Percentiles rank a stretch among this genome's conserved stretches.
phyloP scores from a whole-genome alignment of 768 basidiomycete genomes.

The Trametes maxima region DNA sequence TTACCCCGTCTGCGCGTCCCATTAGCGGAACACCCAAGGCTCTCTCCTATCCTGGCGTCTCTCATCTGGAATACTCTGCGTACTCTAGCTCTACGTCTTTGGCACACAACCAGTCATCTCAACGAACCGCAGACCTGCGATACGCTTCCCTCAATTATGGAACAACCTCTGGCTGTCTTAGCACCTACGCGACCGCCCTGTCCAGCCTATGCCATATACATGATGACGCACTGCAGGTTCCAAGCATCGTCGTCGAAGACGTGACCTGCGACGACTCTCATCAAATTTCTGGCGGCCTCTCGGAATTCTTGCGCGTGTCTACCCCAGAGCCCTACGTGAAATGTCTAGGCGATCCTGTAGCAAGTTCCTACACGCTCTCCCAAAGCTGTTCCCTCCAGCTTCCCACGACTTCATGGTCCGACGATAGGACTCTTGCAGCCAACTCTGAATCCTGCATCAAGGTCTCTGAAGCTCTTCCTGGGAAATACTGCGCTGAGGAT shows the following conservation, averaged over 20 bases:
- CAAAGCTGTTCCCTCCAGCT: not conserved
- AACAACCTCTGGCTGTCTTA: not conserved
- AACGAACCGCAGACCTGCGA: not conserved
- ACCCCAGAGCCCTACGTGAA: not conserved
- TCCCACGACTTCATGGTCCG: not conserved
- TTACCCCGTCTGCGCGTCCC: too few relatives aligned
- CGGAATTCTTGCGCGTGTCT: not conserved
- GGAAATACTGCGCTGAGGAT: not conserved
- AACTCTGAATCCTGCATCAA: not conserved
- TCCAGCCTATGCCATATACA: not conserved
- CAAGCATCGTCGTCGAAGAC: constrained; percentile 4
- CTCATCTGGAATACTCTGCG: not conserved
- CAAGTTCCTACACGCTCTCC: not conserved
- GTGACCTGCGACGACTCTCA: not conserved
- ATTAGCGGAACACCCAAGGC: too few relatives aligned
- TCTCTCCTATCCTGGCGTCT: too few relatives aligned
- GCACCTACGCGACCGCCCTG: not conserved
- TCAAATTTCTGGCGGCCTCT: not conserved
- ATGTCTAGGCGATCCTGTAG: not conserved
- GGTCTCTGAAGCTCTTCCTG: not conserved
- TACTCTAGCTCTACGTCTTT: not conserved
- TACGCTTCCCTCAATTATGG: not conserved
- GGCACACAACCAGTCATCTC: not conserved
- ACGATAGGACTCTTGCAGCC: not conserved
- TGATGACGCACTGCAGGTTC: not conserved